These are phyloP conservation scores for Alternaria gansuensis DNA, from an alignment of 2,329 filamentous ascomycete species.

Conservation along the genomic window DNA sequence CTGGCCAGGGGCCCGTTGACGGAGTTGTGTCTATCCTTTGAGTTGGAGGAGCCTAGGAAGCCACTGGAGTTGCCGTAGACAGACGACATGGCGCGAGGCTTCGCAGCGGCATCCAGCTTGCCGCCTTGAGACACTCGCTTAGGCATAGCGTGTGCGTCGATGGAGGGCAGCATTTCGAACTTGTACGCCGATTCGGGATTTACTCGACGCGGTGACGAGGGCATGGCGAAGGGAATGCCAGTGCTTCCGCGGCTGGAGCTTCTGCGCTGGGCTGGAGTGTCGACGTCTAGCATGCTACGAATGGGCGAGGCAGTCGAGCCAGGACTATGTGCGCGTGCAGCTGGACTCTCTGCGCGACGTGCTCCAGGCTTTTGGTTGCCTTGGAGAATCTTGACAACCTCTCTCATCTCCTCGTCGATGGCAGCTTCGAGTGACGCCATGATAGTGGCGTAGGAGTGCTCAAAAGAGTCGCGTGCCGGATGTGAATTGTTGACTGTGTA, in stretches of 20 bases:
- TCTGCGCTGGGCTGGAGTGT: conserved; percentile 43
- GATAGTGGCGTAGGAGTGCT: conserved; percentile 18
- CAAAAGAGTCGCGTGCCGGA: conserved; percentile 19
- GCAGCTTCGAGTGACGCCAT: conserved; percentile 78
- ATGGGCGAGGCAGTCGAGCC: conserved; percentile 66
- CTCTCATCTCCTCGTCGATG: conserved; percentile 78
- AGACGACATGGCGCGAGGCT: conserved; percentile 58
- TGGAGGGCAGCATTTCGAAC: conserved; percentile 58
- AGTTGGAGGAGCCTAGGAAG: conserved; percentile 31
- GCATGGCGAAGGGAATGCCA: conserved; percentile 42
- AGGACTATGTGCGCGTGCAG: conserved; percentile 64
- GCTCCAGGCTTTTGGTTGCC: conserved; percentile 49
- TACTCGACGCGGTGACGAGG: conserved; percentile 47
- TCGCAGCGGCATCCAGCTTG: conserved; percentile 50
- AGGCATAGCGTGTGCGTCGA: conserved; percentile 54
- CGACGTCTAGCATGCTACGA: conserved; percentile 53
- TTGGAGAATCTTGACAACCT: conserved; percentile 75
- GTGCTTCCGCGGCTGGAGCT: conserved; percentile 47
- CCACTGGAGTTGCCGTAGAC: conserved; percentile 47
- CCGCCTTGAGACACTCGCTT: conserved; percentile 56
- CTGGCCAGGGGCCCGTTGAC: conserved; percentile 50
- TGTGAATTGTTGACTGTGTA: background rate
- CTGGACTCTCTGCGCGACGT: conserved; percentile 42
- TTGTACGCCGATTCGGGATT: conserved; percentile 55
- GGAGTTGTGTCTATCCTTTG: conserved; percentile 52